A percentile compares a stretch with the other conserved stretches of the same genome.
Conservation (phyloP, 2,329 filamentous ascomycete genomes). For the Botryotinia convoluta region DNA sequence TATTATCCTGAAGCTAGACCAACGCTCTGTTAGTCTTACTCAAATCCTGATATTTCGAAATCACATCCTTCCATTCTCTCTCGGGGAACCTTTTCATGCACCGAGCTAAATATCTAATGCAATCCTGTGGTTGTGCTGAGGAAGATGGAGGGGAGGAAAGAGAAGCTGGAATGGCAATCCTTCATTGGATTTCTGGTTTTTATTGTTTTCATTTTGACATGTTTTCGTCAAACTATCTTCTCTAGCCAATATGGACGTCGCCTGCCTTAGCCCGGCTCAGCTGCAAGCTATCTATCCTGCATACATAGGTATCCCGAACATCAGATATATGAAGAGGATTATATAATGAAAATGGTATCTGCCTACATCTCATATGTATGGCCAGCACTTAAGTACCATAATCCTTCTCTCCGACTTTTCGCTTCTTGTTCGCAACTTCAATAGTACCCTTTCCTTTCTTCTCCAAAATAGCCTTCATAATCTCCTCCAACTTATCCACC, state of each 20-base stretch:
- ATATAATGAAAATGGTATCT: neutral
- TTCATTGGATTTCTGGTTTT: neutral
- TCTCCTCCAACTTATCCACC: conserved; percentile 47
- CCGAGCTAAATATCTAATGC: neutral
- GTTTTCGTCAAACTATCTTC: neutral
- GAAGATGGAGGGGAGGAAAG: neutral
- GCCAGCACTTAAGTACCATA: conserved; percentile 33
- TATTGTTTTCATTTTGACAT: neutral
- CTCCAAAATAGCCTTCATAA: conserved; percentile 43
- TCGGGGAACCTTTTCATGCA: neutral
- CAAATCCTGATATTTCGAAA: neutral
- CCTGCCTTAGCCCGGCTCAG: no score
- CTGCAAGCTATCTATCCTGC: neutral
- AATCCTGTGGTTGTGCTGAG: neutral
- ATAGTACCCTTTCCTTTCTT: conserved; percentile 22
- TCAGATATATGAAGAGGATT: neutral
- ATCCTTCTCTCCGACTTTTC: conserved; percentile 33
- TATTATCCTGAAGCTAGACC: neutral
- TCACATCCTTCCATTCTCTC: neutral
- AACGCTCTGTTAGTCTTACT: neutral
- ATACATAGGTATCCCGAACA: neutral
- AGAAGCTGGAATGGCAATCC: neutral
- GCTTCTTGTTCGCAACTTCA: conserved; percentile 18
- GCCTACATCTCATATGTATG: neutral
- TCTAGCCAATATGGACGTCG: neutral